A percentile compares a stretch with the other conserved stretches of the same genome.
These are phyloP conservation scores for Ogataea nonfermentans DNA, from an alignment of 805 yeast genomes.

Conservation along the genomic window DNA sequence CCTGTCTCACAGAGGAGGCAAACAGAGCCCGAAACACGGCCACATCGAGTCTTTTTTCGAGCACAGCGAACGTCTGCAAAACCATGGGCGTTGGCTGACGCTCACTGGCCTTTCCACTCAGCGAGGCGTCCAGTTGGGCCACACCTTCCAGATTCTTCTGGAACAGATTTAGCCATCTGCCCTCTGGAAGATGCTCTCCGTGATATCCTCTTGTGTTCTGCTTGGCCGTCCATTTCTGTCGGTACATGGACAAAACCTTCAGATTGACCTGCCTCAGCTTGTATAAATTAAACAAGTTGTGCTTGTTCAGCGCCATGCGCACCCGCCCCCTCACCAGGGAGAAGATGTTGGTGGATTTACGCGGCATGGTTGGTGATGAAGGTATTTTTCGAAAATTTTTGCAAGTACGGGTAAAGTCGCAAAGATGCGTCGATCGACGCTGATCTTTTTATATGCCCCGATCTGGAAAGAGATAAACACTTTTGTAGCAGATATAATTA, in stretches of 20 bases:
- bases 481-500: not conserved
- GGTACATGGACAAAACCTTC: slow-evolving; percentile 69
- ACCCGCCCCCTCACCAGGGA: slow-evolving; percentile 45
- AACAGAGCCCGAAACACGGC: slow-evolving; percentile 91
- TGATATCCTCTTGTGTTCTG: slow-evolving; percentile 92
- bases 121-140: slow-evolving; percentile 82
- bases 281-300: slow-evolving; percentile 83
- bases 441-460: slow-evolving; percentile 7
- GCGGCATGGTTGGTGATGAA: slow-evolving; percentile 26
- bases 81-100: slow-evolving; percentile 68
- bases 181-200: slow-evolving; percentile 89
- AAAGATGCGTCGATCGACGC: slow-evolving; percentile 13
- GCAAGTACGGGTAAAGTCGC: slow-evolving; percentile 4
- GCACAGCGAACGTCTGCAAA: slow-evolving; percentile 81
- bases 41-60: slow-evolving; percentile 86
- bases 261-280: slow-evolving; percentile 59
- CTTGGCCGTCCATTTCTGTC: slow-evolving; percentile 90
- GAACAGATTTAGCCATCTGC: slow-evolving; percentile 73
- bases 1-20: slow-evolving; percentile 91
- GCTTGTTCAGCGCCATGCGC: slow-evolving; percentile 89
- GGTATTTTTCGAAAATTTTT: slow-evolving; percentile 8
- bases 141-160: slow-evolving; percentile 74
- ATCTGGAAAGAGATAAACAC: slow-evolving; percentile 13
- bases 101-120: slow-evolving; percentile 53
- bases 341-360: slow-evolving; percentile 29